A percentile compares a stretch with the other conserved stretches of the same genome.
phyloP scores from a whole-genome alignment of 2,329 filamentous ascomycete genomes.

The Aspergillaceae sp. region DNA sequence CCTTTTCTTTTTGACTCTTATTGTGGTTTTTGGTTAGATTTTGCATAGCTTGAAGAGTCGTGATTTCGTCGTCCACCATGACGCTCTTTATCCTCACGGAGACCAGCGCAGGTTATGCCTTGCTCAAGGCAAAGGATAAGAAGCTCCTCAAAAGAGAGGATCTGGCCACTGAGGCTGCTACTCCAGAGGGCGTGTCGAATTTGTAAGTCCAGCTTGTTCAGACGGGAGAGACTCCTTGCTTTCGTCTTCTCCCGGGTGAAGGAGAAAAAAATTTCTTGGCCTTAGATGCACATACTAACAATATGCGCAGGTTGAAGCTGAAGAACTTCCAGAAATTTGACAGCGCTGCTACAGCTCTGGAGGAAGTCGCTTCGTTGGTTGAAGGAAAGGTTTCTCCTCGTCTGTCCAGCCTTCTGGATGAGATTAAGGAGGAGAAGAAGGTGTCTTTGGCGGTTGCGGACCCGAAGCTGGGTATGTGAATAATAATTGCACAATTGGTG shows the following conservation, averaged over 20 bases:
- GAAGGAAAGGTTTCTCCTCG: constrained; percentile 93
- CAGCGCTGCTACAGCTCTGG: constrained; percentile 78
- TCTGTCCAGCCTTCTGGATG: constrained; percentile 70
- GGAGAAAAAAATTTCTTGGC: constrained; percentile 21
- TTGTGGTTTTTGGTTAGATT: constrained; percentile 6
- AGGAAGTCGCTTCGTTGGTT: constrained; percentile 79
- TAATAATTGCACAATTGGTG: neutral
- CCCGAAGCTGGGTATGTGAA: constrained; percentile 62
- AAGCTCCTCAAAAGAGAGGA: constrained; percentile 88
- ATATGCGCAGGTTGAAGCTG: constrained; percentile 63
- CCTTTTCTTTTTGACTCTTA: constrained; percentile 15
- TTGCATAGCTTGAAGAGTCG: constrained; percentile 18
- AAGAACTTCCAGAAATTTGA: constrained; percentile 98
- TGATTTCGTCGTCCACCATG: constrained; percentile 47
- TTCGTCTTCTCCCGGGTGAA: neutral
- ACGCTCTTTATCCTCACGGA: constrained; percentile 88
- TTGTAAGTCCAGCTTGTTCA: constrained; percentile 52
- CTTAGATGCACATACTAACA: constrained; percentile 16
- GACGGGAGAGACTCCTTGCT: constrained; percentile 3
- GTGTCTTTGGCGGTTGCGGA: constrained; percentile 89
- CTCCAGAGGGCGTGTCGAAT: constrained; percentile 75
- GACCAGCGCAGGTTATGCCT: constrained; percentile 91
- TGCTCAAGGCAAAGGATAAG: constrained; percentile 98
- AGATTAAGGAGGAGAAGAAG: constrained; percentile 96
- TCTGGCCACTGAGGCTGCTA: constrained; percentile 63